phyloP scores from a whole-genome alignment of 306 rosid genomes.

The Malus asiatica region DNA sequence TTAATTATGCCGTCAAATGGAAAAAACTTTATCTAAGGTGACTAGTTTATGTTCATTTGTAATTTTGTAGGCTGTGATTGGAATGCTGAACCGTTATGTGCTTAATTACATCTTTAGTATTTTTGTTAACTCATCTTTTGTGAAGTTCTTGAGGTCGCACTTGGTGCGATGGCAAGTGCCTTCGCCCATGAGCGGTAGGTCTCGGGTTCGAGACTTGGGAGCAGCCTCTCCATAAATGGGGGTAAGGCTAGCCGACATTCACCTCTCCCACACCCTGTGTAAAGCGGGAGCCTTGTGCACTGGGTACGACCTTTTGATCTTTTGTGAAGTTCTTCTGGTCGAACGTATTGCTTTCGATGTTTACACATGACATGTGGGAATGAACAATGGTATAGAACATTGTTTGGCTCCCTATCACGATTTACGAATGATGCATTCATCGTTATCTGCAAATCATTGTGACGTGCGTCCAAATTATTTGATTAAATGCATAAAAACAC shows the following conservation, averaged over 20 bases:
- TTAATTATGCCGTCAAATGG: conserved; percentile 32
- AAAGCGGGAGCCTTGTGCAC: no score
- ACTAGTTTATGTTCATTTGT: conserved; percentile 29
- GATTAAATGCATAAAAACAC: not conserved
- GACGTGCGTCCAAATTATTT: no score
- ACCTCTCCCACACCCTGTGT: no score
- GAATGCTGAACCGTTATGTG: conserved; percentile 28
- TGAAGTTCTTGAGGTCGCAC: not conserved
- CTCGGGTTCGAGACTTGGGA: no score
- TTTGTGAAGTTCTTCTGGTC: not conserved
- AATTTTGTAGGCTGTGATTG: conserved; percentile 60
- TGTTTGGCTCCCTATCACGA: not conserved
- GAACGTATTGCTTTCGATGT: not conserved
- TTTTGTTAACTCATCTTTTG: not conserved
- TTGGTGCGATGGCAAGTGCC: no score
- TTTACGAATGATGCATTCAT: no score
- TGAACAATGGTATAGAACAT: not conserved
- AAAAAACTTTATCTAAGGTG: conserved; percentile 20
- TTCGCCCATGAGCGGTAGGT: no score
- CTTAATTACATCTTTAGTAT: conserved; percentile 18
- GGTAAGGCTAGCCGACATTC: no score
- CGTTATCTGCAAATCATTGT: no score
- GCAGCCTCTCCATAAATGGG: no score
- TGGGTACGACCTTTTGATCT: no score
- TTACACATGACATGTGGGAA: not conserved